A percentile compares a stretch with the other conserved stretches of the same genome.
phyloP scores from a whole-genome alignment of 208 protist genomes.

The Acanthamoeba healyi region DNA sequence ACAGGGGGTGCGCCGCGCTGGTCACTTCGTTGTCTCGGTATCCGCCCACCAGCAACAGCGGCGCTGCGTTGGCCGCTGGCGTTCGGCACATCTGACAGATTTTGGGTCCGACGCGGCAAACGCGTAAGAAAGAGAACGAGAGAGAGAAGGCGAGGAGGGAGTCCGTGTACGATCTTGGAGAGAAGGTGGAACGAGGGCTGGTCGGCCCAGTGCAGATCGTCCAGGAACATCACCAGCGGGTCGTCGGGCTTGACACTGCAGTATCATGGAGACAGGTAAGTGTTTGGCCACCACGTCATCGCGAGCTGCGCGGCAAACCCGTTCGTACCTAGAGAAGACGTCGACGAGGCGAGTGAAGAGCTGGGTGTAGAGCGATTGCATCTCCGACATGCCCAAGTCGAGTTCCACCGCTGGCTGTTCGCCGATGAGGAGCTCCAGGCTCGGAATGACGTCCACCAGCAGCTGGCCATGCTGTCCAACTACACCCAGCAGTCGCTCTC shows the following conservation, averaged over 20 bases:
- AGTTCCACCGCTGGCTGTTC: constrained; percentile 34
- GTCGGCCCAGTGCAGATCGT: constrained; percentile 64
- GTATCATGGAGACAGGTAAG: too few species aligned
- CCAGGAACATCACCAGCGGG: constrained; percentile 60
- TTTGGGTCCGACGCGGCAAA: too few species aligned
- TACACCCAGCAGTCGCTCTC: not conserved
- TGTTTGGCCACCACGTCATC: too few species aligned
- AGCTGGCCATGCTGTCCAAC: constrained; percentile 44
- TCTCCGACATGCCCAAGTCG: constrained; percentile 57
- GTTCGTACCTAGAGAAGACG: constrained; percentile 21
- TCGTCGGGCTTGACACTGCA: not conserved
- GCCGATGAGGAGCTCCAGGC: constrained; percentile 64
- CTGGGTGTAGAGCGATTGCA: constrained; percentile 49
- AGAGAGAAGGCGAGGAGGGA: too few species aligned
- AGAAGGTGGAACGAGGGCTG: constrained; percentile 52
- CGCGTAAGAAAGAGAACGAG: too few species aligned
- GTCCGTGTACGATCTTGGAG: not conserved
- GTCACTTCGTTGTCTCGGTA: constrained; percentile 67
- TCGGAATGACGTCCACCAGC: constrained; percentile 49
- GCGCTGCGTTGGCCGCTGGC: not conserved
- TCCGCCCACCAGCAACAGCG: constrained; percentile 49
- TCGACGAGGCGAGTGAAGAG: constrained; percentile 59
- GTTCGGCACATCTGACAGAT: constrained; percentile 1
- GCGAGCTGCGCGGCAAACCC: too few species aligned
- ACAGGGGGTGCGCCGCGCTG: not conserved